A percentile compares a stretch with the other conserved stretches of the same genome.
Evolutionary conservation across 805 yeast genomes (phyloP).

Genomic region (Pichia membranifaciens): DNA sequence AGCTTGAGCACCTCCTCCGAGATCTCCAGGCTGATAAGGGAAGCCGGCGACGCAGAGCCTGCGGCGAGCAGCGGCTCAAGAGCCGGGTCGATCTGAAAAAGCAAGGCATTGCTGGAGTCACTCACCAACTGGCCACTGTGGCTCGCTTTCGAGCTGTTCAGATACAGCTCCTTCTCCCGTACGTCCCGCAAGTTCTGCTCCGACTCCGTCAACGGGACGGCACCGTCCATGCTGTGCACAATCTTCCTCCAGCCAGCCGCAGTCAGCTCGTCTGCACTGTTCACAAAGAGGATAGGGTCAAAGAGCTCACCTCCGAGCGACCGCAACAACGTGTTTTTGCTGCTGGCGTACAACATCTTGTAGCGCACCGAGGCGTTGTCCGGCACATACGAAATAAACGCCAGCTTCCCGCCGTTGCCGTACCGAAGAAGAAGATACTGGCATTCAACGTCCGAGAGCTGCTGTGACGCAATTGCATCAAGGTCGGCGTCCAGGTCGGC

Average conservation of each 20-base stretch:
- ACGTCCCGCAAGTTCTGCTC: slow-evolving; percentile 49
- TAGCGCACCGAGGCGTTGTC: slow-evolving; percentile 73
- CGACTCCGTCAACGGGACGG: slow-evolving; percentile 49
- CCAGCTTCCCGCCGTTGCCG: slow-evolving; percentile 29
- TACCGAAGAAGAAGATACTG: slow-evolving; percentile 31
- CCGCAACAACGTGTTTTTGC: slow-evolving; percentile 69
- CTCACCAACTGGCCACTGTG: slow-evolving; percentile 3
- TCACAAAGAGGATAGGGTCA: slow-evolving; percentile 45
- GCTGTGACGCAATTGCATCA: background rate
- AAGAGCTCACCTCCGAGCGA: slow-evolving; percentile 55
- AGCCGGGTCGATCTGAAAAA: slow-evolving; percentile 6
- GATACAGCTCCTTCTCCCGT: slow-evolving; percentile 35
- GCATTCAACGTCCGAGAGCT: slow-evolving; percentile 29
- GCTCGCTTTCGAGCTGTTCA: slow-evolving; percentile 34
- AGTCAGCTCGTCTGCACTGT: slow-evolving; percentile 51
- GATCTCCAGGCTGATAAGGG: slow-evolving; percentile 6
- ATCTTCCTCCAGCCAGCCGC: slow-evolving; percentile 42
- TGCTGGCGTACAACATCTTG: slow-evolving; percentile 93
- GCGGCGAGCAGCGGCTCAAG: background rate
- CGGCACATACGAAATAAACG: slow-evolving; percentile 81
- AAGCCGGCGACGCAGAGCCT: background rate
- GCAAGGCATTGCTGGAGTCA: slow-evolving; percentile 5
- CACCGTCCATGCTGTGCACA: slow-evolving; percentile 31
- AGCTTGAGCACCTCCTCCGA: slow-evolving; percentile 6
- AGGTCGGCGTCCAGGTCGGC: slow-evolving; percentile 6